Evolutionary conservation across 1,284 basidiomycete genomes (phyloP), one percentile per base, ranked within the genome.

Genomic region (Ceratobasidium sp.): DNA sequence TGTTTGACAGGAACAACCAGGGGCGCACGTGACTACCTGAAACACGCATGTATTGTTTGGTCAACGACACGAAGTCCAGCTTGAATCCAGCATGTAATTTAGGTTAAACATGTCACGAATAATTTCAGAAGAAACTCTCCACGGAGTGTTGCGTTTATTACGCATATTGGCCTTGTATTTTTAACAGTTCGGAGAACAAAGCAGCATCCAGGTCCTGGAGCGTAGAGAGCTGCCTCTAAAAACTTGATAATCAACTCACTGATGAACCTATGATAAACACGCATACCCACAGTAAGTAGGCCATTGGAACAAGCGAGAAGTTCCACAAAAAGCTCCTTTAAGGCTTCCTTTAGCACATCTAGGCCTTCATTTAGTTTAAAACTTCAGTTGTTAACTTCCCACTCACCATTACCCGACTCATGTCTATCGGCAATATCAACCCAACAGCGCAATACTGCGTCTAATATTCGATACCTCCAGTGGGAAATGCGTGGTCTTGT

Each of bases 401-500:
- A 77, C 83, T 84, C 72, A 84, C 81, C 77, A 68, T 81, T 81
- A 72, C 84, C 42, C n/a, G 40, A 49, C 42, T 79, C 73, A 39
- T 56, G 55, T 44, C 81, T 79, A 79, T 79, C 82, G 82, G 64
- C 81, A 81, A 72, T 89, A 87, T 69, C 83, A 79, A 92, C 89
- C 93, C 93, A 94, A 81, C 91, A 92, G 79, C 89, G 88, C 39
- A 87, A 89, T 58, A 93, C 83, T 3, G 86, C 91, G 82, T 91
- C 90, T 53, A 93, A 80, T 67, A 94, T 90, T 0, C 87, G 88
- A 18, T 88, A 88, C 78, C 89, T 91, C 93, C 93, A 94, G 28
- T 86, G 84, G 39, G 85, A 81, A 61, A 94, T 90, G 69, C 92
- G 87, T 13, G 88, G 87, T 4, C 86, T 82, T 82, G 92, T 93